Evolutionary conservation across 2,329 filamentous ascomycete species (phyloP).

Genomic region (Botryosphaeria agaves): DNA sequence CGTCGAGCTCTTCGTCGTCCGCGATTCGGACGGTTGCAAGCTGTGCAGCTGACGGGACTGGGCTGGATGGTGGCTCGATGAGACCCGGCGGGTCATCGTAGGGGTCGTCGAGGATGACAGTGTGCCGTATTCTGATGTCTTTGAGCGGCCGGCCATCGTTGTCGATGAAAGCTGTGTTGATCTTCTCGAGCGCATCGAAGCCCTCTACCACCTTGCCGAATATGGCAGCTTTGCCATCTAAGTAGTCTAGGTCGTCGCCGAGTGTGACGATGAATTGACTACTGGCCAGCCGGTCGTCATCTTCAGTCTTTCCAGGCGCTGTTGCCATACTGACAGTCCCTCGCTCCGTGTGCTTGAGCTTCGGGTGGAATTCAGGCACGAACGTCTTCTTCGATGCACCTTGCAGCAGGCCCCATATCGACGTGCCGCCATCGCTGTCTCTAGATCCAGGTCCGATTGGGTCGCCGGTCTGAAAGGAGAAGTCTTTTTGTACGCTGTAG

Average conservation of each 20-base stretch:
- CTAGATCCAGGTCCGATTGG: conserved; percentile 72
- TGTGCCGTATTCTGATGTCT: conserved; percentile 89
- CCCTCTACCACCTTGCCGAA: conserved; percentile 94
- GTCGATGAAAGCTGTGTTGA: conserved; percentile 80
- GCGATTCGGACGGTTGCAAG: conserved; percentile 82
- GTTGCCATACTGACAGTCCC: conserved; percentile 98
- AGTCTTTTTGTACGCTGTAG: conserved; percentile 83
- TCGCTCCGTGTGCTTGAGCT: conserved; percentile 73
- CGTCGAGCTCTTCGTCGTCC: conserved; percentile 68
- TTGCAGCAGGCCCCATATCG: conserved; percentile 75
- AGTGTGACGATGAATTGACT: conserved; percentile 92
- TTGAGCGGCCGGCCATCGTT: conserved; percentile 70
- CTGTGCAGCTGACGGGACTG: conserved; percentile 67
- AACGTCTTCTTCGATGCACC: conserved; percentile 57
- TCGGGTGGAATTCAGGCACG: conserved; percentile 66
- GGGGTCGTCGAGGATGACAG: conserved; percentile 79
- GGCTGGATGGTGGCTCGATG: conserved; percentile 61
- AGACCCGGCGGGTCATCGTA: conserved; percentile 68
- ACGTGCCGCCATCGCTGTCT: conserved; percentile 80
- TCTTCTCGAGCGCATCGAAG: conserved; percentile 83
- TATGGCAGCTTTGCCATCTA: conserved; percentile 86
- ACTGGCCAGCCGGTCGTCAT: conserved; percentile 64
- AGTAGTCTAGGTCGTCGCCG: conserved; percentile 72
- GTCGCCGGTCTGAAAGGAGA: conserved; percentile 92
- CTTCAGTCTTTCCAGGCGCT: conserved; percentile 54